phyloP scores from a whole-genome alignment of 2,329 filamentous ascomycete species.

The Ceratocystis alfenasii region DNA sequence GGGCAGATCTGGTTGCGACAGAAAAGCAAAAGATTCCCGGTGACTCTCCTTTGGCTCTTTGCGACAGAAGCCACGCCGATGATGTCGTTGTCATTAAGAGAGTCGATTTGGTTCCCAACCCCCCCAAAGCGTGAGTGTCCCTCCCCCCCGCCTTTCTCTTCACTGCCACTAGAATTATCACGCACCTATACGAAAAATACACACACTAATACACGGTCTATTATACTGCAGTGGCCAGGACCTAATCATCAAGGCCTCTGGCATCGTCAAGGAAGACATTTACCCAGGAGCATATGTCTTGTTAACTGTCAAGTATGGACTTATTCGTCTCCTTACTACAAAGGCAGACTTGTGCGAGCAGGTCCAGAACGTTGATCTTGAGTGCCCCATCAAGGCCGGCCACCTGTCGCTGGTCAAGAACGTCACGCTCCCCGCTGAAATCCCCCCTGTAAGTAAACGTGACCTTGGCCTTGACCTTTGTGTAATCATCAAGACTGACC shows the following conservation, averaged over 20 bases:
- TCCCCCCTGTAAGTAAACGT: conserved; percentile 64
- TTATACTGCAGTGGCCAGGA: conserved; percentile 51
- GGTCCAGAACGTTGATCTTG: conserved; percentile 72
- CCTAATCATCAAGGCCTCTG: conserved; percentile 67
- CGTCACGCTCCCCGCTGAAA: conserved; percentile 72
- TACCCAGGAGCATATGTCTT: conserved; percentile 69
- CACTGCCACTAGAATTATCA: no score
- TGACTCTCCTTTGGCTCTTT: conserved; percentile 74
- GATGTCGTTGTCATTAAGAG: conserved; percentile 66
- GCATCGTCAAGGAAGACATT: conserved; percentile 60
- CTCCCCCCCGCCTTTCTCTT: conserved; percentile 21
- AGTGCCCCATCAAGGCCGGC: conserved; percentile 79
- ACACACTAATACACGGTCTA: background rate
- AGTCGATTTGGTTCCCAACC: conserved; percentile 76
- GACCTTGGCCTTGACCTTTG: background rate
- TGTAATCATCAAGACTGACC: background rate
- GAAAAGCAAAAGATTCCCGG: conserved; percentile 59
- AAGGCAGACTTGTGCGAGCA: conserved; percentile 79
- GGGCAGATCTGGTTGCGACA: background rate
- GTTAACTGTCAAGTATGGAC: conserved; percentile 81
- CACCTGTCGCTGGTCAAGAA: conserved; percentile 61
- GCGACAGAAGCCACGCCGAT: conserved; percentile 49
- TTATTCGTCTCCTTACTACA: conserved; percentile 78
- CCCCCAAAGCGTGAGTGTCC: conserved; percentile 63
- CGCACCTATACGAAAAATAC: background rate